Conservation (phyloP, 352 stramenopile genomes). For the Plasmopara viticola region DNA sequence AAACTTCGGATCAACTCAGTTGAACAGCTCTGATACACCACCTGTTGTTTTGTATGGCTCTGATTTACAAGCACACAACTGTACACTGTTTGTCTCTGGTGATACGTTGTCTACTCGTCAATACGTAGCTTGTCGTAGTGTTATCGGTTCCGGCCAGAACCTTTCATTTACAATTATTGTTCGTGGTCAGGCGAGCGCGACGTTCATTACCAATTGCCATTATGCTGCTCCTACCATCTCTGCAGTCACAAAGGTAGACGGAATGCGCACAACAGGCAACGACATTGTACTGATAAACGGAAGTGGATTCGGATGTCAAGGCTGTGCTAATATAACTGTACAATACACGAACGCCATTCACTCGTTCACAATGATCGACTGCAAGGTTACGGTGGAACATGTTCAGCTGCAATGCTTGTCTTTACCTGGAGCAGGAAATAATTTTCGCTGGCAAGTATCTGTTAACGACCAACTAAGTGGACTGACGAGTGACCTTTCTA, state of each 20-base stretch:
- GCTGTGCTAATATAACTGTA: slow-evolving; percentile 23
- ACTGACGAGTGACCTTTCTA: slow-evolving; percentile 3
- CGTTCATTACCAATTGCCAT: slow-evolving; percentile 18
- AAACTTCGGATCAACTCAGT: slow-evolving; percentile 30
- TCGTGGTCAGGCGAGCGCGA: slow-evolving; percentile 27
- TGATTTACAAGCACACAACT: slow-evolving; percentile 28
- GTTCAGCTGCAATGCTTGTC: slow-evolving; percentile 32
- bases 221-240: slow-evolving; percentile 33
- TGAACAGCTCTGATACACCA: slow-evolving; percentile 11
- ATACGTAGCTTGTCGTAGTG: slow-evolving; percentile 34
- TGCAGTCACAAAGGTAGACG: slow-evolving; percentile 3
- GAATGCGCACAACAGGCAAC: slow-evolving; percentile 28
- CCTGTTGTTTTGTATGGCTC: slow-evolving; percentile 30
- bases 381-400: slow-evolving; percentile 37
- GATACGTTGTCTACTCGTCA: slow-evolving; percentile 8
- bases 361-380: slow-evolving; percentile 33
- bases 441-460: slow-evolving; percentile 34
- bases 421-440: slow-evolving; percentile 26
- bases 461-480: slow-evolving; percentile 32
- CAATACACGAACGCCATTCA: slow-evolving; percentile 39
- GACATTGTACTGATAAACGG: slow-evolving; percentile 36
- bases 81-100: slow-evolving; percentile 8
- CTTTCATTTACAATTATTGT: slow-evolving; percentile 33
- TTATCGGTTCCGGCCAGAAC: slow-evolving; percentile 28
- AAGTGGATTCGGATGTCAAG: slow-evolving; percentile 37